Conservation (phyloP, 441 rosid species). For the Populus trichocarpa region DNA sequence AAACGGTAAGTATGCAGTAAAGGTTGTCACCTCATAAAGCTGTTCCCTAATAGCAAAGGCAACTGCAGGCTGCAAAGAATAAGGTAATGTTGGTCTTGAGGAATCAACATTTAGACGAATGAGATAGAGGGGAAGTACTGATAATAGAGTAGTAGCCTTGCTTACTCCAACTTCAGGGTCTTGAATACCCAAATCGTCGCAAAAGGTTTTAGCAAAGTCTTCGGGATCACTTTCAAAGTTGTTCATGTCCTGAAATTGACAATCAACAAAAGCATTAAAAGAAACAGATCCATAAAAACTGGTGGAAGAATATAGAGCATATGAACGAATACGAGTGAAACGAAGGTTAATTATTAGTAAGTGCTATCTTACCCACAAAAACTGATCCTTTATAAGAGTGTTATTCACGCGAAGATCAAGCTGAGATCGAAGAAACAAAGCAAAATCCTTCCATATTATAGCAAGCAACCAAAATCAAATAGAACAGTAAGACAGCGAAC, state of each 20-base stretch:
- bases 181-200: slow-evolving; percentile 72
- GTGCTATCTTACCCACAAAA: slow-evolving; percentile 67
- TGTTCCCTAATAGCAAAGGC: slow-evolving; percentile 93
- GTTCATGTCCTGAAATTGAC: slow-evolving; percentile 65
- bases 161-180: slow-evolving; percentile 97
- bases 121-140: not conserved
- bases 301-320: not conserved
- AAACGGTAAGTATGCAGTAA: not conserved
- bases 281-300: not conserved
- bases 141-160: not conserved
- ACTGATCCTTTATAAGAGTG: slow-evolving; percentile 83
- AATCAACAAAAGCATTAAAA: not conserved
- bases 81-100: not conserved
- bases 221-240: slow-evolving; percentile 91
- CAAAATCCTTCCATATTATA: not conserved
- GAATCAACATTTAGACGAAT: not conserved
- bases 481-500: not conserved
- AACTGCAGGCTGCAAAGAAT: slow-evolving; percentile 69
- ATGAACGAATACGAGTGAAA: not conserved
- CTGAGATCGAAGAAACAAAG: slow-evolving; percentile 35
- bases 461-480: not conserved
- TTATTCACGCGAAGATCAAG: slow-evolving; percentile 93
- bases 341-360: not conserved
- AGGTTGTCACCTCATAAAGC: slow-evolving; percentile 65
- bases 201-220: slow-evolving; percentile 81